Percentiles rank a stretch among this genome's conserved stretches.
phyloP scores from a whole-genome alignment of 2,329 filamentous ascomycete species.

The Trichoderma asperellum region DNA sequence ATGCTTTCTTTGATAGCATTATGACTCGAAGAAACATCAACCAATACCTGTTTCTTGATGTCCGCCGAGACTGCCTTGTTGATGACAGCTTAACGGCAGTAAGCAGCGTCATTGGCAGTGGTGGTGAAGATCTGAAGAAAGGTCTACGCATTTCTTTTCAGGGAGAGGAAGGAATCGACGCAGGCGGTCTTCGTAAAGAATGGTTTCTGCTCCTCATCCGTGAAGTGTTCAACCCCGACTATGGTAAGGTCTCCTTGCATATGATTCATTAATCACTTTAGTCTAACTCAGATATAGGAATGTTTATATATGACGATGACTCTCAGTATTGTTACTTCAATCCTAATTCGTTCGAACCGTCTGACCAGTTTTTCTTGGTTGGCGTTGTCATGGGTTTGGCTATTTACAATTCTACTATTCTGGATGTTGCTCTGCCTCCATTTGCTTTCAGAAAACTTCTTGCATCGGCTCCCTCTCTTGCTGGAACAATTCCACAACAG shows the following conservation, averaged over 20 bases:
- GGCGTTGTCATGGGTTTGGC: slow-evolving; percentile 86
- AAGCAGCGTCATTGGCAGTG: slow-evolving; percentile 79
- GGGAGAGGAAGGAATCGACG: slow-evolving; percentile 90
- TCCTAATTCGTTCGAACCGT: slow-evolving; percentile 84
- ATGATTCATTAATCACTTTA: background rate
- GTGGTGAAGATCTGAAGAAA: slow-evolving; percentile 87
- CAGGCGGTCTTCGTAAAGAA: slow-evolving; percentile 86
- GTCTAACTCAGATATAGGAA: slow-evolving; percentile 56
- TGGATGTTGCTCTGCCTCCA: slow-evolving; percentile 84
- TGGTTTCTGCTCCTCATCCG: slow-evolving; percentile 89
- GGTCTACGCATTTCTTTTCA: slow-evolving; percentile 81
- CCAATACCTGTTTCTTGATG: slow-evolving; percentile 75
- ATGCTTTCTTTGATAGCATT: slow-evolving; percentile 90
- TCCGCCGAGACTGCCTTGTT: slow-evolving; percentile 82
- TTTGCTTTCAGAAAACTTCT: slow-evolving; percentile 90
- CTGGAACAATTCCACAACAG: slow-evolving; percentile 56
- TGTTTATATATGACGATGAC: slow-evolving; percentile 91
- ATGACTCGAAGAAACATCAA: slow-evolving; percentile 73
- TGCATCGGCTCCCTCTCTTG: slow-evolving; percentile 69
- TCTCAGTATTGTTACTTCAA: slow-evolving; percentile 94
- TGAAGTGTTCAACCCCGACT: slow-evolving; percentile 88
- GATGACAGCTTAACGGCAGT: slow-evolving; percentile 86
- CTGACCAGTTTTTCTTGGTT: slow-evolving; percentile 88
- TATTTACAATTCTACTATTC: slow-evolving; percentile 92
- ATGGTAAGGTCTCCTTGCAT: slow-evolving; percentile 62